phyloP scores from a whole-genome alignment of 2,329 filamentous ascomycete genomes.

The Teratosphaeria nubilosa region DNA sequence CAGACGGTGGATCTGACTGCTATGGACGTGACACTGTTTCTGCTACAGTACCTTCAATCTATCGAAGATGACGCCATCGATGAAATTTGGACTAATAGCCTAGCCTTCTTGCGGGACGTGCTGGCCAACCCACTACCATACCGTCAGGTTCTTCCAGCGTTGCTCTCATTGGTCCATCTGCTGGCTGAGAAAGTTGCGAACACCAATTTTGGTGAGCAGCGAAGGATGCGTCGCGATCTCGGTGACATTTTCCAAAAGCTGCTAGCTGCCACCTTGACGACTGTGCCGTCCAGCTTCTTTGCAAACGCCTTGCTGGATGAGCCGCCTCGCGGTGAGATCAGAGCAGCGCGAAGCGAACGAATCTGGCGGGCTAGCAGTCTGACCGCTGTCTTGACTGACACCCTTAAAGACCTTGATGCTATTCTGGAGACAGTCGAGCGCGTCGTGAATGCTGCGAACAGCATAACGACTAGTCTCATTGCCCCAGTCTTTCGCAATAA shows the following conservation, averaged over 20 bases:
- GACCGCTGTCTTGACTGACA: conserved; percentile 64
- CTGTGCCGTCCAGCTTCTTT: conserved; percentile 11
- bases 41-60: conserved; percentile 81
- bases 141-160: conserved; percentile 72
- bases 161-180: conserved; percentile 82
- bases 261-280: conserved; percentile 88
- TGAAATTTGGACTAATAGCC: conserved; percentile 94
- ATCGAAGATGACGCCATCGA: conserved; percentile 96
- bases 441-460: conserved; percentile 63
- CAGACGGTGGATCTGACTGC: conserved; percentile 78
- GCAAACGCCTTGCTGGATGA: conserved; percentile 18
- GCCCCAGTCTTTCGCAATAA: conserved; percentile 74
- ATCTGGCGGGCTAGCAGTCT: conserved; percentile 48
- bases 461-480: conserved; percentile 75
- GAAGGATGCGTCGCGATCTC: conserved; percentile 80
- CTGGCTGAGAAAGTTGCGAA: conserved; percentile 94
- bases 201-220: conserved; percentile 91
- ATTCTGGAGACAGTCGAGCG: conserved; percentile 81
- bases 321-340: neutral
- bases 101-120: conserved; percentile 79
- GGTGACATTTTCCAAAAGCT: conserved; percentile 85
- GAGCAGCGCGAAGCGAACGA: neutral
- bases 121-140: conserved; percentile 91
- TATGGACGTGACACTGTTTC: conserved; percentile 73
- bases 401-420: conserved; percentile 70